Conservation (phyloP, 148 eudicot species). For the Chenopodium album region DNA sequence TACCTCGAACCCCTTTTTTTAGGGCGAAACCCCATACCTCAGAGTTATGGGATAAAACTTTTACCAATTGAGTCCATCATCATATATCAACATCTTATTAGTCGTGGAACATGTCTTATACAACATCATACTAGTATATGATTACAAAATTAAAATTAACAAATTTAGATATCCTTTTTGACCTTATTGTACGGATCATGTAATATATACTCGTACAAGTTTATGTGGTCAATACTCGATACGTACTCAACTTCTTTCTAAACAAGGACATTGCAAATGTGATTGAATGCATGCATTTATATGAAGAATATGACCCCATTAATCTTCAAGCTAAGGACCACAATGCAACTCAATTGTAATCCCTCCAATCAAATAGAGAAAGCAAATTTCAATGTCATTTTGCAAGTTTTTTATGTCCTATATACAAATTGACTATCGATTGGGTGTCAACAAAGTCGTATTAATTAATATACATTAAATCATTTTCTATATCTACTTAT, state of each 20-base stretch:
- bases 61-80: too few relatives aligned
- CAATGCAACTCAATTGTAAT: background rate
- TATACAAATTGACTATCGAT: background rate
- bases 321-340: conserved; percentile 2
- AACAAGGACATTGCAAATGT: background rate
- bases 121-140: too few relatives aligned
- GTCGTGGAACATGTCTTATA: too few relatives aligned
- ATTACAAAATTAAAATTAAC: too few relatives aligned
- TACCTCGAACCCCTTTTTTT: too few relatives aligned
- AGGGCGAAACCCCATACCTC: too few relatives aligned
- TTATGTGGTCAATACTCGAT: background rate
- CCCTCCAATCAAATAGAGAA: background rate
- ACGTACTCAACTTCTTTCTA: background rate
- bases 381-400: background rate
- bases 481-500: background rate
- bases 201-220: too few relatives aligned
- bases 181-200: background rate
- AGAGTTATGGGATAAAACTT: too few relatives aligned
- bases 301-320: conserved; percentile 9
- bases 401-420: background rate
- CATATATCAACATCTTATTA: too few relatives aligned
- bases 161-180: background rate
- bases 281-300: background rate
- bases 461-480: background rate
- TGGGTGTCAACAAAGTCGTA: background rate